Conservation (phyloP, 164 flowering plant species). For the Aristolochia californica region DNA sequence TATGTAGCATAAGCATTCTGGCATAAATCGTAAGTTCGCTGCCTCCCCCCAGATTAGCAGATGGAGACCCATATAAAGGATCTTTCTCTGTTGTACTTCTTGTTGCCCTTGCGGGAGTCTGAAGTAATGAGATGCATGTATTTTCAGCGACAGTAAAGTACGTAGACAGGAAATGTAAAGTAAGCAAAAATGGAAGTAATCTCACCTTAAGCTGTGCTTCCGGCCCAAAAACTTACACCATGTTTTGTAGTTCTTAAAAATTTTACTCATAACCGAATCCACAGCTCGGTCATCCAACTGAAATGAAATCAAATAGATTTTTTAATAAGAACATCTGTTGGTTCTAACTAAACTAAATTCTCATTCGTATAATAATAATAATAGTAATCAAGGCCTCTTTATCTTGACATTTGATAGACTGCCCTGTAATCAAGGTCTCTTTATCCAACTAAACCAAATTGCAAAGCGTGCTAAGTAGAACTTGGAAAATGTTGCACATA, state of each 20-base stretch:
- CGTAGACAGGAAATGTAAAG: background rate
- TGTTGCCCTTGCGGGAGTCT: constrained; percentile 86
- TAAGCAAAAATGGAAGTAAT: background rate
- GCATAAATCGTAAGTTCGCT: constrained; percentile 95
- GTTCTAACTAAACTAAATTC: no score
- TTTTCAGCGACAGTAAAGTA: no score
- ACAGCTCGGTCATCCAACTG: constrained; percentile 96
- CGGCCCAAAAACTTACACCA: constrained; percentile 98
- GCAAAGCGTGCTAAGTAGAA: no score
- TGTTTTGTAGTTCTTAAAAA: constrained; percentile 87
- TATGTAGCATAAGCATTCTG: constrained; percentile 95
- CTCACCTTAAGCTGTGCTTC: constrained; percentile 87
- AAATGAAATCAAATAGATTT: constrained; percentile 1
- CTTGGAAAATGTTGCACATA: no score
- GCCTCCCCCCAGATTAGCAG: constrained; percentile 99
- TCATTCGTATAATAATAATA: no score
- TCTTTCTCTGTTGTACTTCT: constrained; percentile 85
- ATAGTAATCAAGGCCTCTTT: no score
- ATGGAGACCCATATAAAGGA: constrained; percentile 91
- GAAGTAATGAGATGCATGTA: constrained; percentile 4
- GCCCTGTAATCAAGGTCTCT: no score
- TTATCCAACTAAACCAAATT: no score
- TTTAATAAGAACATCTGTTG: no score
- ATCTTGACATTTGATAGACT: no score
- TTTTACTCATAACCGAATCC: constrained; percentile 75